Percentiles rank a stretch among this genome's conserved stretches.
These are phyloP conservation scores for Venturia carpophila DNA, from an alignment of 2,329 filamentous ascomycete species.

Conservation along the genomic window DNA sequence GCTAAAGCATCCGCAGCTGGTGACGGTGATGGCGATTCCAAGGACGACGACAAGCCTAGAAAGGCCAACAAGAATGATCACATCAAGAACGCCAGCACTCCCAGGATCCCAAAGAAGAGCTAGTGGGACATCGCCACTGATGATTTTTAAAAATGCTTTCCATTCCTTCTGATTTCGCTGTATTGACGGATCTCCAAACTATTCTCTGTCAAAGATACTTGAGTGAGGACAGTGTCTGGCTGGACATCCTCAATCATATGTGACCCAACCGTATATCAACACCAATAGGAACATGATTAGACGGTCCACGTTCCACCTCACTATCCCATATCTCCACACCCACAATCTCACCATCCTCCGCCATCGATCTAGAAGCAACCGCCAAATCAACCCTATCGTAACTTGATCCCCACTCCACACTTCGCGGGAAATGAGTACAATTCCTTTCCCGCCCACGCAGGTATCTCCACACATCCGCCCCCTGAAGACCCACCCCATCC, in stretches of 20 bases:
- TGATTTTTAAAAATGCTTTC: too few species aligned
- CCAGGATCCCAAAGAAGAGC: too few species aligned
- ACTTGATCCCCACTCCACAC: slow-evolving; percentile 40
- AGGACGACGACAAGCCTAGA: too few species aligned
- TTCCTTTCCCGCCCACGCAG: slow-evolving; percentile 35
- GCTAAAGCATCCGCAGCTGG: too few species aligned
- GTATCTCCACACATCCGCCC: slow-evolving; percentile 44
- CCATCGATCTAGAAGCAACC: slow-evolving; percentile 36
- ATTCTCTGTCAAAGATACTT: too few species aligned
- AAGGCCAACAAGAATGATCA: too few species aligned
- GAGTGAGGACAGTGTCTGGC: too few species aligned
- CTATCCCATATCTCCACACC: slow-evolving; percentile 37
- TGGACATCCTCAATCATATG: neutral
- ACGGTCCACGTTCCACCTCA: slow-evolving; percentile 40
- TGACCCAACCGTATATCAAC: slow-evolving; percentile 24
- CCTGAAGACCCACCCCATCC: slow-evolving; percentile 25
- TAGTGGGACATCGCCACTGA: too few species aligned
- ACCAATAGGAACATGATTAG: slow-evolving; percentile 49
- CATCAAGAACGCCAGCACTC: too few species aligned
- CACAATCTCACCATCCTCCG: slow-evolving; percentile 32
- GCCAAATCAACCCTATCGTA: slow-evolving; percentile 49
- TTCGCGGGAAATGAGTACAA: slow-evolving; percentile 45
- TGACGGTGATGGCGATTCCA: too few species aligned
- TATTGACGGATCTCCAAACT: too few species aligned
- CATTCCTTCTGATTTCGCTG: too few species aligned